Evolutionary conservation across 352 stramenopile genomes (phyloP), one percentile per base, ranked within the genome.

Genomic region (Phytophthora lateralis): DNA sequence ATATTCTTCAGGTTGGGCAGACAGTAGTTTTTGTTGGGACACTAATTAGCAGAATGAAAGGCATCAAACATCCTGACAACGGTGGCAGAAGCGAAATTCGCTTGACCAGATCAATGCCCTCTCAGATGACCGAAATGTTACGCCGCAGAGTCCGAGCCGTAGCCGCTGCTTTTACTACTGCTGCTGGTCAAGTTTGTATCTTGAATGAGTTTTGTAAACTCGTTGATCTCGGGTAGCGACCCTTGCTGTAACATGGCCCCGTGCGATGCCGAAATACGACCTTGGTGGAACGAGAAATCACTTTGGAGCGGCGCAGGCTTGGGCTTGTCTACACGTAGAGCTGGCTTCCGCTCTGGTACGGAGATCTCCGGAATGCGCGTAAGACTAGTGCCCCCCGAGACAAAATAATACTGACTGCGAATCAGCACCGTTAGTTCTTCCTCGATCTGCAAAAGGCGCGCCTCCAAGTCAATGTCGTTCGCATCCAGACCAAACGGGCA

Each of bases 391-490:
- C 82, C 82, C 32, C 82, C 77, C 20, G 82, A 83, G 5, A 92
- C 69, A 46, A 90, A 92, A 61, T 92, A 91, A 58, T 93, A 90
- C 51, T 90, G 80, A 48, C 85, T 91, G 35, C 85, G 82, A 15
- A 93, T 78, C 10, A 93, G 60, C 54, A 93, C 82, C 1, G 82
- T 90, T 39, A 93, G 78, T 48, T 93, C 85, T 60, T 93, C 78
- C 48, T 93, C 85, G 55, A 93, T 93, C 61, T 91, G 78, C 10
- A 90, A 43, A 43, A 93, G 69, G 0, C 82, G 68, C 3, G 78
- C 73, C 51, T 94, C 85, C 10, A 94, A 60, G 50, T 94, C 85
- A 18, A 94, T 92, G 54, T 94, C 82, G 50, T 94, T 94, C 21
- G 80, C 76, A 21, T 94, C 85, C 11, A 90, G 49, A 0, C 85